A percentile compares a stretch with the other conserved stretches of the same genome.
These are phyloP conservation scores for Stenogyne calaminthoides DNA, from an alignment of 305 asterid genomes.

Conservation along the genomic window DNA sequence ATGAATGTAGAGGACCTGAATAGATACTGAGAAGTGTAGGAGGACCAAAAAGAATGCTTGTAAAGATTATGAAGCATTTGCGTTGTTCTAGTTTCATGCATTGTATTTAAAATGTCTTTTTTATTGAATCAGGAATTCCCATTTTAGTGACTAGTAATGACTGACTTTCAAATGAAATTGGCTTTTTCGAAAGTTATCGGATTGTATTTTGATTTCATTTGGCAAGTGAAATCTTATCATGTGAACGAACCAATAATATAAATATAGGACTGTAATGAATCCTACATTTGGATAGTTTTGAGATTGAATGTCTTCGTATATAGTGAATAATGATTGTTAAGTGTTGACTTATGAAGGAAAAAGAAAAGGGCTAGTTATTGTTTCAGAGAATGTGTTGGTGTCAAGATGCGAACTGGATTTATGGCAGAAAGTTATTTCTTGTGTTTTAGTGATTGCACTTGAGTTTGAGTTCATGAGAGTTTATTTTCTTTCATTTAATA, in stretches of 20 bases:
- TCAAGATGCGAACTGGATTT: conserved; percentile 15
- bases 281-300: neutral
- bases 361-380: neutral
- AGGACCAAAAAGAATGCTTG: neutral
- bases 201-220: neutral
- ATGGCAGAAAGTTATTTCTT: neutral
- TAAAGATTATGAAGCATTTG: neutral
- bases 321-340: conserved; percentile 7
- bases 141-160: neutral
- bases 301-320: conserved; percentile 9
- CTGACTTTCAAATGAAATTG: neutral
- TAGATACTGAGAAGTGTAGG: neutral
- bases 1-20: neutral
- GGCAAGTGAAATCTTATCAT: neutral
- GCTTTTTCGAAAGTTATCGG: neutral
- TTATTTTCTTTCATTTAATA: conserved; percentile 21
- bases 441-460: conserved; percentile 15
- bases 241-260: neutral
- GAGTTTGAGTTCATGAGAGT: conserved; percentile 27
- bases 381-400: neutral
- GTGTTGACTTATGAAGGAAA: conserved; percentile 1
- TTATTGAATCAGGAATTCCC: neutral
- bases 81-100: conserved; percentile 5
- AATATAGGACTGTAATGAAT: neutral
- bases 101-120: neutral